Base-by-base conservation (phyloP, 2,329 filamentous ascomycete genomes). In the Alternaria sp. region DNA sequence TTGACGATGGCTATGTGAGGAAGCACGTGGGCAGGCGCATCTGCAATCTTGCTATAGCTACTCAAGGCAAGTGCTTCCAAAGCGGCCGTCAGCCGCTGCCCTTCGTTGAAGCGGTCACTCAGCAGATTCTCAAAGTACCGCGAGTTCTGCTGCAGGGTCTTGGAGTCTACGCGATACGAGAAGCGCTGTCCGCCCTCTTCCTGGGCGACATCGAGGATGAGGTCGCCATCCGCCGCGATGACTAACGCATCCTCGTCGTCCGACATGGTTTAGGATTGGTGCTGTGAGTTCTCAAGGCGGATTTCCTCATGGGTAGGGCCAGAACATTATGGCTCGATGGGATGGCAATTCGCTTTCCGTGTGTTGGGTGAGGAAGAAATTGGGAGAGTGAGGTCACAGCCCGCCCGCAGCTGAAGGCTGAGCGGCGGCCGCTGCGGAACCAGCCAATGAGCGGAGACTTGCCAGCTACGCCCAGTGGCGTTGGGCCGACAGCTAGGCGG, bases 51-150 rank as follows among this genome's bases (percentile, higher is more conserved):
- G 25, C 86, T 70, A 55, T 85, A 83, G 23, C 69, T 72, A 11
- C 64, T 59, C n/a, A 84, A 71, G 3, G 81, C 78, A 15, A 93
- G 82, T 4, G 79, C 77, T 6, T 80, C 81, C 46, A 91, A 84
- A 6, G 82, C 81, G 3, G 82, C 81, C 11, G 83, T 78, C 44
- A 93, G 82, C 36, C 83, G 76, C 51, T 83, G 83, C 8, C 87
- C 86, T 80, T 93, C 90, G 57, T 85, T 82, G 75, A 93, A 92
- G 59, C 87, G 83, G 65, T 89, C 86, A 10, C 87, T 86, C 3
- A 93, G 83, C 15, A 93, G 84, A 60, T 87, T 88, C 59, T 84
- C 84, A 75, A 93, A 93, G 77, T 93, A 93, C 60, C 86, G 86
- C 6, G 91, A 93, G 64, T 87, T 84, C 65, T 83, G 82, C 77